phyloP scores from a whole-genome alignment of 2,329 filamentous ascomycete species.

The Samsoniella hepiali region DNA sequence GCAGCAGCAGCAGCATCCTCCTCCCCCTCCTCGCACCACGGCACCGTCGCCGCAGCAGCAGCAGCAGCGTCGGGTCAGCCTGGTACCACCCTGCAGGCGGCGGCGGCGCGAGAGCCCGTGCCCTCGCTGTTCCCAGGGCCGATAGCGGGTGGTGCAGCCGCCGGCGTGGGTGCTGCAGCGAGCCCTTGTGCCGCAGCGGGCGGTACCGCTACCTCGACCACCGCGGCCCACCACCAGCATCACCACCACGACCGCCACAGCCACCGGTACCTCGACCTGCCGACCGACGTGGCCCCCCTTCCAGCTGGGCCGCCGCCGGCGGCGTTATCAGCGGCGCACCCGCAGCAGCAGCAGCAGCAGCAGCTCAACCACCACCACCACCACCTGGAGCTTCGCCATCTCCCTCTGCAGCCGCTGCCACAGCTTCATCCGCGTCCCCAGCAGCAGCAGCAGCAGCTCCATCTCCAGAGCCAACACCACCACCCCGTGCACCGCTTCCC shows the following conservation, averaged over 20 bases:
- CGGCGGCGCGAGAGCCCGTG: not conserved
- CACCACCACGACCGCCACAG: not conserved
- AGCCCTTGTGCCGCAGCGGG: not conserved
- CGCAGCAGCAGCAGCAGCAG: not conserved
- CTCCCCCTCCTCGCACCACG: not conserved
- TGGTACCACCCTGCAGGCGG: not conserved
- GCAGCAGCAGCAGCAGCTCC: conserved; percentile 3
- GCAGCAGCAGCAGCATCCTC: not conserved
- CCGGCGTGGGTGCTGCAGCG: not conserved
- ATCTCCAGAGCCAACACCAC: not conserved
- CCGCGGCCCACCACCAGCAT: not conserved
- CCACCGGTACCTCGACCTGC: no score
- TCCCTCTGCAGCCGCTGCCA: not conserved
- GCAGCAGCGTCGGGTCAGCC: not conserved
- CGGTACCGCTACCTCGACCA: not conserved
- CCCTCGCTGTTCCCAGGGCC: not conserved
- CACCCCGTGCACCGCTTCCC: not conserved
- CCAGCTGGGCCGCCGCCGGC: not conserved
- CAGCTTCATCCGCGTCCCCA: conserved; percentile 23
- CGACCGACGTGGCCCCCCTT: no score
- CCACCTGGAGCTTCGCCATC: conserved; percentile 17
- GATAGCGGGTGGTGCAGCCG: conserved; percentile 6
- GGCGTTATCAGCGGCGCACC: conserved; percentile 7
- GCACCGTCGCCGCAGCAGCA: not conserved
- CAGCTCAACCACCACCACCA: conserved; percentile 19